phyloP scores from a whole-genome alignment of 805 yeast genomes.

The Candida ulmi region DNA sequence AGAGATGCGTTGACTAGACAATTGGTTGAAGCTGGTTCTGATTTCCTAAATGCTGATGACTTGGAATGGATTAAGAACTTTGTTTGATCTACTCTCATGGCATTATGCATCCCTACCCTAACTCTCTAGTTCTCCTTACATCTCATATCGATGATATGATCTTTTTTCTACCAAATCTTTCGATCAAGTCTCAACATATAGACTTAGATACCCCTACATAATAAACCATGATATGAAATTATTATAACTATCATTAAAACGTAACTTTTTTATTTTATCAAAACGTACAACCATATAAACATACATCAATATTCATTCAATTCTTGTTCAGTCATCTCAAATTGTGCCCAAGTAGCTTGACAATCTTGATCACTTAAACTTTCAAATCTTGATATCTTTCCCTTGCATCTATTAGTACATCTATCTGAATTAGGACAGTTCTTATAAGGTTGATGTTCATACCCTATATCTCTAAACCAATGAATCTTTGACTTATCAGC shows the following conservation, averaged over 20 bases:
- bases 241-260: no score
- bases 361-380: slow-evolving; percentile 67
- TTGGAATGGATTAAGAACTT: slow-evolving; percentile 32
- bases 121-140: no score
- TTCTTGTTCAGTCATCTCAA: slow-evolving; percentile 30
- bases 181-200: no score
- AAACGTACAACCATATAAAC: no score
- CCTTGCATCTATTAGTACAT: slow-evolving; percentile 42
- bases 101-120: neutral
- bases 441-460: slow-evolving; percentile 65
- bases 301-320: slow-evolving; percentile 16
- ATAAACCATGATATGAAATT: no score
- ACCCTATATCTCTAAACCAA: slow-evolving; percentile 86
- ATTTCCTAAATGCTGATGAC: slow-evolving; percentile 64
- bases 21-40: slow-evolving; percentile 44
- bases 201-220: slow-evolving; percentile 5
- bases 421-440: slow-evolving; percentile 64
- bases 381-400: slow-evolving; percentile 49
- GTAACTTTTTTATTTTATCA: no score
- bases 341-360: slow-evolving; percentile 61
- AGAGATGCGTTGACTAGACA: slow-evolving; percentile 46
- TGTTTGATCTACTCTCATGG: slow-evolving; percentile 1
- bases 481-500: slow-evolving; percentile 66
- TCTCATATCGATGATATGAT: no score
- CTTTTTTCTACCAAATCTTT: no score